Evolutionary conservation across 139 green algal genomes (phyloP), one percentile per base, ranked within the genome.

Genomic region (Limnomonas spitsbergensis): DNA sequence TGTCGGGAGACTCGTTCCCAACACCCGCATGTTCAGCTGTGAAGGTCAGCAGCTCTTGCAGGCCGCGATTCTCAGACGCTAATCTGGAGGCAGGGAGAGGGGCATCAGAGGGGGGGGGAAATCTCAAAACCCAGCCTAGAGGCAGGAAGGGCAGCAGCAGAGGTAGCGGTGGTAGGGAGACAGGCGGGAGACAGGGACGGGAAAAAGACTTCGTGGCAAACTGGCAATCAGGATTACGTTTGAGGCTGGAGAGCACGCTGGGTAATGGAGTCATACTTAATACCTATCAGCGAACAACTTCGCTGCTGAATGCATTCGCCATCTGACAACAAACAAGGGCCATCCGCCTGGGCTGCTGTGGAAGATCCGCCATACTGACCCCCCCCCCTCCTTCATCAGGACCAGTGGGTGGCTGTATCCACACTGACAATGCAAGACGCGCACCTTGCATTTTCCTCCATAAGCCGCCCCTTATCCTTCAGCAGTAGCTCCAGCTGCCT

Each of bases 21-120:
- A 61, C 47, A 61, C 47, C 56, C 75, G 77, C 14, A 31, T 76
- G 69, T 36, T 76, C 69, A 29, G 36, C 38, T 2, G 78, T 78
- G 78, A 78, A 82, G 4, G 69, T 32, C 39, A 82, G 54, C 14
- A 82, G 71, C 53, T 78, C 70, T 69, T 82, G 78, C 66, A 73
- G 35, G 32, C 66, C 35, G 32, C 66, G 66, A 35, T 73, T 73
- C 66, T 73, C 66, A 9, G 27, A 52, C 66, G 2, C n/a, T 29
- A 73, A 38, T 56, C 2, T 27, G 61, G 27, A 40, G 3, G 4
- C 24, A 24, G 68, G 38, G 35, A 20, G 54, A 36, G 53, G 20
- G 14, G 47, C 47, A 61, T 61, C 14, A 29, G 14, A 14, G 20
- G 47, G 14, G 20, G 14, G 14, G 20, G 47, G 20, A 20, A 29